Conservation (phyloP, 352 stramenopile genomes). For the Phytophthora cajani region DNA sequence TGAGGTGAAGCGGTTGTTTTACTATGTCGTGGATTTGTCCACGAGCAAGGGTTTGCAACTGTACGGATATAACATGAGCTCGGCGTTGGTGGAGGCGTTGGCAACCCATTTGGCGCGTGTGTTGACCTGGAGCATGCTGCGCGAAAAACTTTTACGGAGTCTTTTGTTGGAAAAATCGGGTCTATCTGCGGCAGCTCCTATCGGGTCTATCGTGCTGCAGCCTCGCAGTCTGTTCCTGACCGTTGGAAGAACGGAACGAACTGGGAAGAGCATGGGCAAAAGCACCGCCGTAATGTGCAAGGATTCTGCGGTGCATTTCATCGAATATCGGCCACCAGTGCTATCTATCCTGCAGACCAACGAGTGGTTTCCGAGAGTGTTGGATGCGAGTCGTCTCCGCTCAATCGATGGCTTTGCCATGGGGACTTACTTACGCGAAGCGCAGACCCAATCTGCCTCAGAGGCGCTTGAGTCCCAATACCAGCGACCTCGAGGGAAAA, state of each 20-base stretch:
- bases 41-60: constrained; percentile 58
- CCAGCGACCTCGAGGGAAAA: constrained; percentile 45
- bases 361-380: constrained; percentile 48
- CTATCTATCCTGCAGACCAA: constrained; percentile 55
- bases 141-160: constrained; percentile 62
- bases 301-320: constrained; percentile 63
- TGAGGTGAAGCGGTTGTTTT: constrained; percentile 68
- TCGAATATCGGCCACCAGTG: constrained; percentile 58
- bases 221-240: constrained; percentile 55
- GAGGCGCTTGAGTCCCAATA: constrained; percentile 37
- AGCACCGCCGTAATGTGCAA: constrained; percentile 45
- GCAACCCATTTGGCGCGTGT: constrained; percentile 59
- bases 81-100: constrained; percentile 62
- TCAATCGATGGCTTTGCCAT: constrained; percentile 59
- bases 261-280: constrained; percentile 46
- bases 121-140: constrained; percentile 78
- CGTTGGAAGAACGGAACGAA: constrained; percentile 35
- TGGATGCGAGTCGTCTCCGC: constrained; percentile 50
- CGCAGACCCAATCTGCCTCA: constrained; percentile 47
- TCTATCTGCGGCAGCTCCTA: constrained; percentile 48
- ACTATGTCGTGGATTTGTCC: constrained; percentile 78
- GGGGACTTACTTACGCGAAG: constrained; percentile 64
- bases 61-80: constrained; percentile 86
- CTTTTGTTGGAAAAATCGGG: constrained; percentile 72
- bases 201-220: constrained; percentile 65